phyloP scores from a whole-genome alignment of 257 asterid genomes.

The Craterostigma plantagineum region DNA sequence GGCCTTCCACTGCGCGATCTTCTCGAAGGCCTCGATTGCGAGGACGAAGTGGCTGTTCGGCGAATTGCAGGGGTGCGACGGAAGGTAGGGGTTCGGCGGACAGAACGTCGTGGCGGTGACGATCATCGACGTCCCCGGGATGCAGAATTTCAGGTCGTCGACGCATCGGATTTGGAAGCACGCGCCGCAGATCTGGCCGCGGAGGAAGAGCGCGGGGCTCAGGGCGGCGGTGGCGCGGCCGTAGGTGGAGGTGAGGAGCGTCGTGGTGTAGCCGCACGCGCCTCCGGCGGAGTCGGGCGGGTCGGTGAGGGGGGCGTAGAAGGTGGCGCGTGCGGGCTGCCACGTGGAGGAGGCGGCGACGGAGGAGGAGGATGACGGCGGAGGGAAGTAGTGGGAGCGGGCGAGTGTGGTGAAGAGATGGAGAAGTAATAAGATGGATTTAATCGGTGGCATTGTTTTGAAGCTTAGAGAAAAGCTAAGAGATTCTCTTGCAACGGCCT shows the following conservation, averaged over 20 bases:
- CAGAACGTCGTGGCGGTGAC: conserved; percentile 88
- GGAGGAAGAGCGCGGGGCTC: conserved; percentile 55
- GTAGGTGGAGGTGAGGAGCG: conserved; percentile 24
- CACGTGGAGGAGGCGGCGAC: conserved; percentile 40
- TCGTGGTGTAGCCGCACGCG: conserved; percentile 66
- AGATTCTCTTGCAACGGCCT: too few relatives aligned
- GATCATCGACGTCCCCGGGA: conserved; percentile 79
- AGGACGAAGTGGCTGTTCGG: conserved; percentile 86
- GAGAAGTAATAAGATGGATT: too few relatives aligned
- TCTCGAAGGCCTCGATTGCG: conserved; percentile 86
- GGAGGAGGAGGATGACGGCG: conserved; percentile 19
- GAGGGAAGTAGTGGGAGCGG: too few relatives aligned
- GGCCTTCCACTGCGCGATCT: conserved; percentile 92
- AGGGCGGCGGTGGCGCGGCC: conserved; percentile 67
- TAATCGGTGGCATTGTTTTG: too few relatives aligned
- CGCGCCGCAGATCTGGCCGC: conserved; percentile 97
- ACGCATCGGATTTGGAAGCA: conserved; percentile 79
- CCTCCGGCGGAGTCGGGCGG: conserved; percentile 74
- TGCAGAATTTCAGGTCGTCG: conserved; percentile 78
- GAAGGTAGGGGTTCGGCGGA: conserved; percentile 72
- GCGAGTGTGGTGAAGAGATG: too few relatives aligned
- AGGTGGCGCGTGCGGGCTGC: conserved; percentile 79
- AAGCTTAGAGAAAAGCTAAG: too few relatives aligned
- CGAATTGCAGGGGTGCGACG: conserved; percentile 58
- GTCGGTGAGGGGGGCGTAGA: conserved; percentile 43